These are phyloP conservation scores for Sordariomycetes sp. DNA, from an alignment of 2,329 filamentous ascomycete genomes.

Conservation along the genomic window DNA sequence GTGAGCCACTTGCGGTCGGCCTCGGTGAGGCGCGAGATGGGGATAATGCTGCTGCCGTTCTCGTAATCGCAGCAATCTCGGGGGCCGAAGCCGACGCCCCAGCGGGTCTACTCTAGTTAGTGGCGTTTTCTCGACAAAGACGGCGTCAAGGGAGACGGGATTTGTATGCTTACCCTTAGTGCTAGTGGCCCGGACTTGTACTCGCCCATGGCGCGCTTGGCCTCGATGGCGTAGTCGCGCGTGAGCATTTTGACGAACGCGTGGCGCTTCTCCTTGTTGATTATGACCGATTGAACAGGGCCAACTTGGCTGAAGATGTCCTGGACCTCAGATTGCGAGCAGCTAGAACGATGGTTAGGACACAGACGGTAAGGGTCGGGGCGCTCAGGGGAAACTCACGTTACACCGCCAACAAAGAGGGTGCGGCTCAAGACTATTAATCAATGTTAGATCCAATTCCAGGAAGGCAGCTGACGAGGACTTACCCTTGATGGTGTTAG, in stretches of 20 bases:
- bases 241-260: slow-evolving; percentile 98
- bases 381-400: slow-evolving; percentile 43
- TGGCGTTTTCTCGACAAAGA: slow-evolving; percentile 11
- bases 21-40: slow-evolving; percentile 84
- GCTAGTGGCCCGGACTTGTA: slow-evolving; percentile 32
- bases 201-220: slow-evolving; percentile 69
- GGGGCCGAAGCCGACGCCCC: slow-evolving; percentile 95
- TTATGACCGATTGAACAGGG: slow-evolving; percentile 90
- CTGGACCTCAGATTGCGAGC: slow-evolving; percentile 72
- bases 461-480: neutral
- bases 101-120: slow-evolving; percentile 58
- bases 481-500: slow-evolving; percentile 62
- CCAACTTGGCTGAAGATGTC: slow-evolving; percentile 73
- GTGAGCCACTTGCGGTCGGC: slow-evolving; percentile 97
- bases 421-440: slow-evolving; percentile 71
- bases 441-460: neutral
- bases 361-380: neutral
- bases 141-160: neutral
- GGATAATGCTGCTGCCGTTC: slow-evolving; percentile 85
- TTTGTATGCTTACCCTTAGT: slow-evolving; percentile 54
- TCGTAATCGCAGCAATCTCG: slow-evolving; percentile 95
- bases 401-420: slow-evolving; percentile 92
- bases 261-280: slow-evolving; percentile 95
- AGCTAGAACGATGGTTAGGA: slow-evolving; percentile 28
- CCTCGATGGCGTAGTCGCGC: slow-evolving; percentile 70